phyloP scores from a whole-genome alignment of 345 rosid genomes.

The Geranium rotundifolium region DNA sequence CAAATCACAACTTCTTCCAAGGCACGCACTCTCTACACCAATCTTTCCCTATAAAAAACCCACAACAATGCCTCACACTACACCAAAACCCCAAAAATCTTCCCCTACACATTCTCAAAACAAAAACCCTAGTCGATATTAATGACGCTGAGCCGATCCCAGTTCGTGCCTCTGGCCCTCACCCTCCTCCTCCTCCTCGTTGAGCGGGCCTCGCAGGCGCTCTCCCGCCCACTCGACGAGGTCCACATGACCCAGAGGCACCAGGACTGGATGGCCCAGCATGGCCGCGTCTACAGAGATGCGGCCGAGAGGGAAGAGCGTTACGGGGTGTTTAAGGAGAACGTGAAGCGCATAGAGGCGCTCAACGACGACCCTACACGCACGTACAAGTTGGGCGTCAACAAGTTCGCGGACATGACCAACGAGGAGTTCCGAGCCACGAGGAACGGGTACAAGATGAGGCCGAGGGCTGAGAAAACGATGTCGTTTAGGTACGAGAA shows the following conservation, averaged over 20 bases:
- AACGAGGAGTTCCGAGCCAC: conserved; percentile 24
- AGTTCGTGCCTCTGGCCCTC: conserved; percentile 10
- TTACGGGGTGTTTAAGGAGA: conserved; percentile 15
- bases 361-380: conserved; percentile 7
- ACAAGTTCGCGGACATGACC: conserved; percentile 26
- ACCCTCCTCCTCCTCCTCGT: conserved; percentile 7
- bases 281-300: conserved; percentile 16
- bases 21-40: conserved; percentile 4
- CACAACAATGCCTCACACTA: background rate
- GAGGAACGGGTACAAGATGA: conserved; percentile 14
- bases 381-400: conserved; percentile 19
- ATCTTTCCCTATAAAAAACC: conserved; percentile 4
- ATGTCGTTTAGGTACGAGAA: conserved; percentile 11
- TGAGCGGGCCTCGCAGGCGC: conserved; percentile 12
- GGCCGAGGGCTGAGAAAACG: background rate
- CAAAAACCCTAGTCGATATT: background rate
- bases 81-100: background rate
- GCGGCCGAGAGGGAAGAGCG: conserved; percentile 10
- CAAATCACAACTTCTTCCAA: conserved; percentile 11
- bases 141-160: conserved; percentile 5
- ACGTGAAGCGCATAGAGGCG: conserved; percentile 13
- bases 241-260: conserved; percentile 22
- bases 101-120: background rate
- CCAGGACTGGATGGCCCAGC: conserved; percentile 23
- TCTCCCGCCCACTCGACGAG: conserved; percentile 15